Evolutionary conservation across 1,284 basidiomycete genomes (phyloP), one percentile per base, ranked within the genome.

Genomic region (Vanrija sp.): DNA sequence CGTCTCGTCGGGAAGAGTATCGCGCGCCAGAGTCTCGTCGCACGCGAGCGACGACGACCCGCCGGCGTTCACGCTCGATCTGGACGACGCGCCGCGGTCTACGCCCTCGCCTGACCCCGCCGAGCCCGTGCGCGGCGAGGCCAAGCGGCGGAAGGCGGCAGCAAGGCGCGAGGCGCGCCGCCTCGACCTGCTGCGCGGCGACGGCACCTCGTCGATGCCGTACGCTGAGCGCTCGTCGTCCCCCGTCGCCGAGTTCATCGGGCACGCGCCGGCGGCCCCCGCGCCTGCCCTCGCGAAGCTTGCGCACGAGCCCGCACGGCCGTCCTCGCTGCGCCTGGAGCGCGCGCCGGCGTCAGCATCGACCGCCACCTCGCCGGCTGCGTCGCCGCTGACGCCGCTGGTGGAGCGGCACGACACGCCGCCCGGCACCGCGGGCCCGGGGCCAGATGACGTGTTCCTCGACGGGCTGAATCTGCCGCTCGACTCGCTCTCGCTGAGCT

Each of bases 401-500:
- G 14, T 43, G 10, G 15, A 21, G 40, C 47, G 25, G 25, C 2
- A 49, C 47, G 46, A 26, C 44, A 21, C 21, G 26, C 15, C 44
- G 9, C 48, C 43, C 12, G 16, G 38, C 39, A 25, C 6, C 43
- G 28, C 43, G 8, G 55, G 57, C 19, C 44, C 43, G 8, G 55
- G 57, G n/a, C 44, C 12, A 15, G 63, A 65, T 19, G 65, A 70
- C 50, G 40, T 57, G 1, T 65, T 68, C 51, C 42, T 69, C 14
- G 61, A 64, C 19, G 62, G 65, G 7, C 58, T 73, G 1, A 54
- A 64, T 14, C 47, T 68, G 3, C 75, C 75, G 1, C 67, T 77
- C 39, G 75, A 77, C 59, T 65, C 60, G 8, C 60, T 77, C 9
- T 71, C 67, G 0, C 62, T 77, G 4, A 72, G 69, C 0, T 76